Base-by-base conservation (phyloP, 768 basidiomycete genomes). In the Mycena chlorophos region DNA sequence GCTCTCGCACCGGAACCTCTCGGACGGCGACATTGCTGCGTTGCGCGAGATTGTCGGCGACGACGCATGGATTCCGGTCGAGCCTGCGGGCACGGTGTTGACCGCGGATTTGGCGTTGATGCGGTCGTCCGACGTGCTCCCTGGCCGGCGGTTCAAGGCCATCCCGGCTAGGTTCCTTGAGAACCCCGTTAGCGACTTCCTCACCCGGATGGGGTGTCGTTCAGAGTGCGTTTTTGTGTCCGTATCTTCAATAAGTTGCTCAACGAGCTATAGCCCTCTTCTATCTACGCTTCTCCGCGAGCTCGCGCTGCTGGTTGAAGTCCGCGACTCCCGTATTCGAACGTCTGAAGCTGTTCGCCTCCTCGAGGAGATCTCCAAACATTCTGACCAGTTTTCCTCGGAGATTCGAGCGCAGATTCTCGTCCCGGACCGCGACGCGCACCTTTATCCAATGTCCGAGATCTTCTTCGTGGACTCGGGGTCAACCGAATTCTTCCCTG, bases 1-100 rank as follows among this genome's bases (percentile, higher is more conserved):
- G 34, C 42, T 51, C 39, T 50, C 61, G 14, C 38, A 27, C 25
- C 54, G 51, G 19, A 46, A 37, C n/a, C 49, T 62, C 2, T 38
- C 55, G n/a, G n/a, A 29, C 5, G 31, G 25, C 6, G 55, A 58
- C 22, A 31, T 62, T 20, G 43, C 49, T 29, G 13, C 0, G 4
- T 49, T 62, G 17, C 50, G 45, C 6, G 26, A 26, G 40, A 50
- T 30, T 1, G 57, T 59, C 12, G 38, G 42, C 4, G 12, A 43
- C 12, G 26, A 27, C 23, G 26, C 51, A n/a, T 62, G 61, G 61
- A 23, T 62, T 46, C 61, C 61, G 3, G 17, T 59, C 4, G n/a
- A 14, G 19, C 23, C 25, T 1, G 49, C 28, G 13, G 16, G 39
- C 27, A 39, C 29, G 25, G 54, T n/a, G 43, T 53, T 1, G 48